Evolutionary conservation across 306 rosid genomes (phyloP).

Genomic region (Lathyrus aphaca): DNA sequence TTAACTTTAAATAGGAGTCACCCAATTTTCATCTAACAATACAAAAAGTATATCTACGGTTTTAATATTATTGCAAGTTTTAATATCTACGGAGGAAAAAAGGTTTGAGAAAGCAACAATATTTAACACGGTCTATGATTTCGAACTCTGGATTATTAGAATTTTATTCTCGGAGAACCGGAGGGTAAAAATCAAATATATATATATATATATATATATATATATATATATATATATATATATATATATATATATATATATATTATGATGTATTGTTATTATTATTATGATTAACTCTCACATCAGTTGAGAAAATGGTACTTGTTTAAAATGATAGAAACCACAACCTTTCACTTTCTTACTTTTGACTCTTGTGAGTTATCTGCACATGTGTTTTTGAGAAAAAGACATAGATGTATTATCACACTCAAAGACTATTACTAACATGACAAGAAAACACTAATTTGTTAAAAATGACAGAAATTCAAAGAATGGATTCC

Average conservation of each 20-base stretch:
- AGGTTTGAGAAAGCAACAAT: no score
- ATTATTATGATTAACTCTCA: not conserved
- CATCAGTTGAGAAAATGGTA: constrained; percentile 35
- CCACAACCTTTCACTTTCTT: constrained; percentile 36
- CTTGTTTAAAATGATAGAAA: constrained; percentile 10
- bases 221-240: no score
- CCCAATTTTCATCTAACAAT: not conserved
- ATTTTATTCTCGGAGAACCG: no score
- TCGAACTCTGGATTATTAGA: no score
- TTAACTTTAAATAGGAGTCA: not conserved
- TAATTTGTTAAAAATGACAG: constrained; percentile 29
- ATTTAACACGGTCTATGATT: no score
- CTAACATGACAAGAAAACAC: constrained; percentile 47
- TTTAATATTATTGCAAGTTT: not conserved
- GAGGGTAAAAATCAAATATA: no score
- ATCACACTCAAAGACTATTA: constrained; percentile 38
- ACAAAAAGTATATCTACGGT: not conserved
- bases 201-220: no score
- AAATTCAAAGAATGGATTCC: constrained; percentile 34
- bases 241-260: no score
- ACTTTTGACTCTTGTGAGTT: constrained; percentile 32
- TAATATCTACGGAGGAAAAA: no score
- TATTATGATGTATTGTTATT: no score
- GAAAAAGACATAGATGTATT: constrained; percentile 35
- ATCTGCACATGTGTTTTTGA: constrained; percentile 31